Evolutionary conservation across 2,329 filamentous ascomycete genomes (phyloP).

Genomic region (Onygena corvina): DNA sequence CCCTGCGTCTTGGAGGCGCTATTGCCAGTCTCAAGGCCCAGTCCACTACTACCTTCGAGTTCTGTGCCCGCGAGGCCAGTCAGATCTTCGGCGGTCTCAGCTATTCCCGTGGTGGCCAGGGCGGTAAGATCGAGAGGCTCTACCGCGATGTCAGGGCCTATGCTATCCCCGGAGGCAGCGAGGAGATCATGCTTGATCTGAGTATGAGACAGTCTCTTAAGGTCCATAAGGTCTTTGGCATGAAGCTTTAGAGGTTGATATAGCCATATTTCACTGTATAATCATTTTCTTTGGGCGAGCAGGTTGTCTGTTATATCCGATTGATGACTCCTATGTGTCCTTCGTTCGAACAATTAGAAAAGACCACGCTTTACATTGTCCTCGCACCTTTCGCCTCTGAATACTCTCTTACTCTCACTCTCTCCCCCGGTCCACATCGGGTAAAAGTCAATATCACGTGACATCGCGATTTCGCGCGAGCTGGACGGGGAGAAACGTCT

Average conservation of each 20-base stretch:
- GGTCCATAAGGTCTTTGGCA: slow-evolving; percentile 81
- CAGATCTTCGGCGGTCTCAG: slow-evolving; percentile 95
- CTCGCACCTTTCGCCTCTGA: too few species aligned
- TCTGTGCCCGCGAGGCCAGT: slow-evolving; percentile 87
- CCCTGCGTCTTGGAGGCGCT: slow-evolving; percentile 86
- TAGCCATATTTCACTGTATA: background rate
- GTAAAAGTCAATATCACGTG: background rate
- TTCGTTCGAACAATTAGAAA: background rate
- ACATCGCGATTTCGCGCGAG: background rate
- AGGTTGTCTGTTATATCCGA: background rate
- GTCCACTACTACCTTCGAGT: slow-evolving; percentile 87
- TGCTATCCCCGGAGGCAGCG: slow-evolving; percentile 85
- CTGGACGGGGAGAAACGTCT: background rate
- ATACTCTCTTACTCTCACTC: too few species aligned
- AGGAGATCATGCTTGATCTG: slow-evolving; percentile 98
- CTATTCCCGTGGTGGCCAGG: slow-evolving; percentile 87
- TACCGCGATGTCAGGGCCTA: slow-evolving; percentile 94
- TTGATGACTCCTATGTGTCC: too few species aligned
- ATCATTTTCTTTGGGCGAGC: too few species aligned
- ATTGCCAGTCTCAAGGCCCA: slow-evolving; percentile 93
- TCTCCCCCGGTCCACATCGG: too few species aligned
- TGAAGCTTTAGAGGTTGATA: slow-evolving; percentile 62
- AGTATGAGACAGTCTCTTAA: slow-evolving; percentile 82
- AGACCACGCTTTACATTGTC: too few species aligned
- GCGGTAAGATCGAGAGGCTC: slow-evolving; percentile 84